Conservation (phyloP, 768 basidiomycete genomes). For the Leccinum subgranulosum region DNA sequence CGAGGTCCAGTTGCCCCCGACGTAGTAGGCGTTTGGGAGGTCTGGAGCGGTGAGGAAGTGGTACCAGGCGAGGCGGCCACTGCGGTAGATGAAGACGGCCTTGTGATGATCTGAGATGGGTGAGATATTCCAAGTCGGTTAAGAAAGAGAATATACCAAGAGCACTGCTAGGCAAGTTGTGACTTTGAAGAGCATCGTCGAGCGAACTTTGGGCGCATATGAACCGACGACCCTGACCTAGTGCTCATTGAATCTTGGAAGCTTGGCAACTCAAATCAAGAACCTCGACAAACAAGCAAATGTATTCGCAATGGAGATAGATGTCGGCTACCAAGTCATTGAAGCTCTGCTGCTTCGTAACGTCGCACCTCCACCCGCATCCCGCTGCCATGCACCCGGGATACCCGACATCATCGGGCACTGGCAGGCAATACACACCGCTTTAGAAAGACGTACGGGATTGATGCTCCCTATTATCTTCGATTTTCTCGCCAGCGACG, state of each 20-base stretch:
- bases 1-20: conserved; percentile 43
- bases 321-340: not conserved
- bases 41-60: conserved; percentile 39
- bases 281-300: no score
- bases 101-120: conserved; percentile 13
- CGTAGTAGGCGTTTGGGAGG: conserved; percentile 51
- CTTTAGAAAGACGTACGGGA: not conserved
- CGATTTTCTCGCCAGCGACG: not conserved
- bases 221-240: no score
- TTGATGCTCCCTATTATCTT: not conserved
- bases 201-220: no score
- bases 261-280: no score
- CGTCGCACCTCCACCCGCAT: not conserved
- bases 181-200: conserved; percentile 15
- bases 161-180: conserved; percentile 7
- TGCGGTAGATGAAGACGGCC: conserved; percentile 46
- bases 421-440: not conserved
- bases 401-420: not conserved
- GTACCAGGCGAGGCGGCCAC: conserved; percentile 39
- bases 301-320: not conserved
- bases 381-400: not conserved
- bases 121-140: not conserved
- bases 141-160: conserved; percentile 3
- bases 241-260: no score
- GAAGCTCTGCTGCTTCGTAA: not conserved